A percentile compares a stretch with the other conserved stretches of the same genome.
phyloP scores from a whole-genome alignment of 2,329 filamentous ascomycete species.

The Parastagonospora nodorum region DNA sequence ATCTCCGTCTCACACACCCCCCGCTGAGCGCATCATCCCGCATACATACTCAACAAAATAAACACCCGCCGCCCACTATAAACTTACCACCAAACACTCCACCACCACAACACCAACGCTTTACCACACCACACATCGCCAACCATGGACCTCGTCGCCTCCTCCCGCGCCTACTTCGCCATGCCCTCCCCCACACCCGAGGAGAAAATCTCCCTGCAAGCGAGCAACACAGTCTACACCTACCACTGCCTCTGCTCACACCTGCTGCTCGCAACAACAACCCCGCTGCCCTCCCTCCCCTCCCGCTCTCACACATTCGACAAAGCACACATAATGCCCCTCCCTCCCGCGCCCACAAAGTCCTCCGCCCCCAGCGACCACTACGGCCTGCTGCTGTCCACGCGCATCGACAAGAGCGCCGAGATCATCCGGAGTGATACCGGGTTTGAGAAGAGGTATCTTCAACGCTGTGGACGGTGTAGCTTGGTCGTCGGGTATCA shows the following conservation, averaged over 20 bases:
- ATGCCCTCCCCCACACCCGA: slow-evolving; percentile 37
- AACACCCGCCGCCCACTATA: not conserved
- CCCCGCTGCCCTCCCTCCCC: slow-evolving; percentile 58
- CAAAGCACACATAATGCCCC: slow-evolving; percentile 61
- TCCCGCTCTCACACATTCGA: slow-evolving; percentile 58
- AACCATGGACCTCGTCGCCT: slow-evolving; percentile 37
- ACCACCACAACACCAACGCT: slow-evolving; percentile 10
- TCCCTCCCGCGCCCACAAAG: slow-evolving; percentile 45
- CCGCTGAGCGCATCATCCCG: not conserved
- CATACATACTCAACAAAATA: not conserved
- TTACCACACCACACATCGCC: slow-evolving; percentile 1
- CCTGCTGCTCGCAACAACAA: slow-evolving; percentile 65
- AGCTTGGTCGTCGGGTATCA: slow-evolving; percentile 66
- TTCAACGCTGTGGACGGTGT: slow-evolving; percentile 66
- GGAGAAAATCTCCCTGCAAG: slow-evolving; percentile 42
- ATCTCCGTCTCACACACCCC: too few species aligned
- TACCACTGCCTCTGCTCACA: slow-evolving; percentile 71
- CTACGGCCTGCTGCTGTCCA: slow-evolving; percentile 59
- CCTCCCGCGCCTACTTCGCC: slow-evolving; percentile 39
- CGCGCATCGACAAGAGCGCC: slow-evolving; percentile 50
- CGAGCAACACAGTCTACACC: slow-evolving; percentile 52
- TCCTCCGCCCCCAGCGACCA: slow-evolving; percentile 29
- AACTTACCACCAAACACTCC: not conserved
- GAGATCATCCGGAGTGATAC: slow-evolving; percentile 62
- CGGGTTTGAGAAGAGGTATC: slow-evolving; percentile 69